Percentiles rank a stretch among this genome's conserved stretches.
phyloP scores from a whole-genome alignment of 2,329 filamentous ascomycete species.

The Onygenales sp. region DNA sequence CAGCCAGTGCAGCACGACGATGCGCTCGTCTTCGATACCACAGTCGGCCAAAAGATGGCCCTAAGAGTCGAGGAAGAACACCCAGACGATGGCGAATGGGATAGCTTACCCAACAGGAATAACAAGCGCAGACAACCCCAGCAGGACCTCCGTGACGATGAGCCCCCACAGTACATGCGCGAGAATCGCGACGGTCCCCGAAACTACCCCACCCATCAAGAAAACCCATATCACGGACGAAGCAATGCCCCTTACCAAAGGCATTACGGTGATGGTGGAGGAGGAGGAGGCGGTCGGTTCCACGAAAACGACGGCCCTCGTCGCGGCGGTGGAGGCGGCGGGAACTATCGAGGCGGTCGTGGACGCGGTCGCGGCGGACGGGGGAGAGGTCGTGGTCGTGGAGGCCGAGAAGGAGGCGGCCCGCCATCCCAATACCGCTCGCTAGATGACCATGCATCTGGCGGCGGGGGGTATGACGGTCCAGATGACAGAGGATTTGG shows the following conservation, averaged over 20 bases:
- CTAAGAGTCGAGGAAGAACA: constrained; percentile 70
- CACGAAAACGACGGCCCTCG: constrained; percentile 36
- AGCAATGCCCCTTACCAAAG: background rate
- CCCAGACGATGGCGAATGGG: constrained; percentile 49
- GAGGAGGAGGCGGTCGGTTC: constrained; percentile 20
- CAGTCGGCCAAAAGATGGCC: constrained; percentile 77
- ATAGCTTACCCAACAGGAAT: constrained; percentile 49
- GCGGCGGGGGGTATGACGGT: constrained; percentile 20
- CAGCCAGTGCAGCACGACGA: constrained; percentile 62
- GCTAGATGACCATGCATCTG: constrained; percentile 48
- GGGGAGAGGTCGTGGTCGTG: constrained; percentile 27
- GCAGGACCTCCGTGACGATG: constrained; percentile 51
- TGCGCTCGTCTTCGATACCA: constrained; percentile 68
- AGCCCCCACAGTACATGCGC: constrained; percentile 29
- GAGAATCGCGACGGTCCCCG: constrained; percentile 17
- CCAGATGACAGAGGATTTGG: constrained; percentile 20
- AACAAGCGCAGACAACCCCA: constrained; percentile 39
- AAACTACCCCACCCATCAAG: constrained; percentile 18
- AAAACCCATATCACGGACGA: constrained; percentile 4
- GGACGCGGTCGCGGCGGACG: constrained; percentile 31
- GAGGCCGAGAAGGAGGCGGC: constrained; percentile 33
- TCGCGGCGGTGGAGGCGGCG: background rate
- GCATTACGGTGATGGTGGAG: constrained; percentile 14
- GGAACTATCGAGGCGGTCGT: constrained; percentile 19
- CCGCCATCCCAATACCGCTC: constrained; percentile 51